Evolutionary conservation across 2,329 filamentous ascomycete genomes (phyloP).

Genomic region (Colletotrichum gigasporum): DNA sequence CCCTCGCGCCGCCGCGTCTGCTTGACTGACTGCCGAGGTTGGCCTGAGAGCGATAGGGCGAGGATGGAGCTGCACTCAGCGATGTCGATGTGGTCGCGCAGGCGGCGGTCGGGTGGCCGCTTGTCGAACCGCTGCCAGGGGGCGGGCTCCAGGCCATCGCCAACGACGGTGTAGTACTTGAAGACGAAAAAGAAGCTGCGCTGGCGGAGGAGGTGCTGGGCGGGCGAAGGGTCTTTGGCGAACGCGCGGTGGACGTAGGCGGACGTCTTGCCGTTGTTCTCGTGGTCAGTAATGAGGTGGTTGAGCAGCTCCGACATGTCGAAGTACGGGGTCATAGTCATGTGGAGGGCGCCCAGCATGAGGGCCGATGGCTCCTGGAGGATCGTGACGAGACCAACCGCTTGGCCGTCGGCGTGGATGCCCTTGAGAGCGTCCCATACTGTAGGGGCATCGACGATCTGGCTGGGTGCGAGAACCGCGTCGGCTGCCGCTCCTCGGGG

Average conservation of each 20-base stretch:
- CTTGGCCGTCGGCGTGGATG: slow-evolving; percentile 47
- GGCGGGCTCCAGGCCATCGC: slow-evolving; percentile 63
- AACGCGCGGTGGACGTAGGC: slow-evolving; percentile 63
- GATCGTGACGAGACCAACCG: slow-evolving; percentile 67
- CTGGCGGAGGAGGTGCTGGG: slow-evolving; percentile 58
- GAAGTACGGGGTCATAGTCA: slow-evolving; percentile 65
- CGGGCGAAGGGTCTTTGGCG: slow-evolving; percentile 41
- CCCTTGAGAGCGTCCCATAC: slow-evolving; percentile 53
- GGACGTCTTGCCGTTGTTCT: slow-evolving; percentile 52
- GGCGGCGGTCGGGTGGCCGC: slow-evolving; percentile 46
- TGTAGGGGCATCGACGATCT: slow-evolving; percentile 48
- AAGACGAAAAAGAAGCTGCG: slow-evolving; percentile 70
- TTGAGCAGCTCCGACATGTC: slow-evolving; percentile 70
- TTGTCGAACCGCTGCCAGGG: slow-evolving; percentile 68
- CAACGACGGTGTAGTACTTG: slow-evolving; percentile 72
- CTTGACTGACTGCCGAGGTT: slow-evolving; percentile 57
- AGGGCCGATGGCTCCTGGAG: slow-evolving; percentile 69
- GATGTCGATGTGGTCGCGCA: slow-evolving; percentile 64
- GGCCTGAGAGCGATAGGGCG: slow-evolving; percentile 64
- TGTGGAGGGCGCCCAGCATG: slow-evolving; percentile 66
- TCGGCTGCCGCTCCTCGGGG: slow-evolving; percentile 28
- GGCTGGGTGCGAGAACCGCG: slow-evolving; percentile 46
- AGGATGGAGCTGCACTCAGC: slow-evolving; percentile 68
- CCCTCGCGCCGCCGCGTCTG: slow-evolving; percentile 59
- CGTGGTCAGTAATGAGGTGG: slow-evolving; percentile 60